Conservation (phyloP, 2,329 filamentous ascomycete species). For the Pseudogymnoascus verrucosus region DNA sequence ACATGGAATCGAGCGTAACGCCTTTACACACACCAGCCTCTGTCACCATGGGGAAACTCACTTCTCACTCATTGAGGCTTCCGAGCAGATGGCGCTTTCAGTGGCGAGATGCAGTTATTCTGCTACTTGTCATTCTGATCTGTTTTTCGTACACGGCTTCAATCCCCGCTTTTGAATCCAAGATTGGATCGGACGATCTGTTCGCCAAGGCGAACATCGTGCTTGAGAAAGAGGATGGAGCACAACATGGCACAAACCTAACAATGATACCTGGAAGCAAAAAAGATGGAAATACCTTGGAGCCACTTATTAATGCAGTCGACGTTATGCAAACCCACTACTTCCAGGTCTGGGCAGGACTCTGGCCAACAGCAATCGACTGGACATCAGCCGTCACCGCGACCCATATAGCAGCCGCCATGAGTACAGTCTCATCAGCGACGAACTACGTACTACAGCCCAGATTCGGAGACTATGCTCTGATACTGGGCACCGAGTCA, state of each 20-base stretch:
- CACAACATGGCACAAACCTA: background rate
- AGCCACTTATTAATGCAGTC: constrained; percentile 48
- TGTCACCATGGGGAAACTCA: background rate
- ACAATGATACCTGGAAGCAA: constrained; percentile 12
- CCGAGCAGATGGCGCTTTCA: background rate
- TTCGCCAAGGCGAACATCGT: background rate
- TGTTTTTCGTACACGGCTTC: background rate
- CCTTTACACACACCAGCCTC: background rate
- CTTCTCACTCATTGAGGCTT: background rate
- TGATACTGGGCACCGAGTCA: constrained; percentile 54
- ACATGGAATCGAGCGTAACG: background rate
- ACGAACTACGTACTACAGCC: constrained; percentile 33
- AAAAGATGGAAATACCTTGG: constrained; percentile 12
- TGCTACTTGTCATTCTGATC: background rate
- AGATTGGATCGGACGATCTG: constrained; percentile 1
- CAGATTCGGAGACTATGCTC: constrained; percentile 11
- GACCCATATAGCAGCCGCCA: constrained; percentile 67
- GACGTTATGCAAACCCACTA: constrained; percentile 69
- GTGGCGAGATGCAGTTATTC: background rate
- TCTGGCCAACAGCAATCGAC: constrained; percentile 81
- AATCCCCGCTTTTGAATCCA: background rate
- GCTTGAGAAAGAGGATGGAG: background rate
- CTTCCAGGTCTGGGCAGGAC: constrained; percentile 69
- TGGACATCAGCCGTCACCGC: constrained; percentile 86
- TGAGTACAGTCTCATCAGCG: constrained; percentile 61